A percentile compares a stretch with the other conserved stretches of the same genome.
phyloP scores from a whole-genome alignment of 371 early-diverging fungal species.

The Lichtheimia ornata region DNA sequence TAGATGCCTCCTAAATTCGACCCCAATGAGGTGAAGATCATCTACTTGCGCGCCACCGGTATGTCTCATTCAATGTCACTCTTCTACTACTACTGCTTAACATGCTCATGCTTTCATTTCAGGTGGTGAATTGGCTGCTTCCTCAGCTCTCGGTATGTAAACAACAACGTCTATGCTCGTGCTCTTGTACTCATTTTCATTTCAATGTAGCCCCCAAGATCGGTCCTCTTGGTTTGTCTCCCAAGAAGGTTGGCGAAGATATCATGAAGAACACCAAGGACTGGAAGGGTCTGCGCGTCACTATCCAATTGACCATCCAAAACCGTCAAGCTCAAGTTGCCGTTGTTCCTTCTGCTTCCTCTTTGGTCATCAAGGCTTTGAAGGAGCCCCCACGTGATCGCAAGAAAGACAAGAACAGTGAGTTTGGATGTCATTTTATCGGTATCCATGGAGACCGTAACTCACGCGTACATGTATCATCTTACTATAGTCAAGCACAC shows the following conservation, averaged over 20 bases:
- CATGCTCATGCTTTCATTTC: neutral
- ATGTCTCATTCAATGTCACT: conserved; percentile 28
- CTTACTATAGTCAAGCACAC: conserved; percentile 77
- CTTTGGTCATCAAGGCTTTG: conserved; percentile 98
- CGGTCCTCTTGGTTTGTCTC: conserved; percentile 99
- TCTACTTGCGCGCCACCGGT: conserved; percentile 97
- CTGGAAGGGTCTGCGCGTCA: conserved; percentile 98
- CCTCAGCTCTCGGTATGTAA: conserved; percentile 78
- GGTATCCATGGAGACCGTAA: neutral
- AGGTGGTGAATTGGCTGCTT: conserved; percentile 85
- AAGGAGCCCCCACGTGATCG: conserved; percentile 99
- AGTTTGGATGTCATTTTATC: neutral
- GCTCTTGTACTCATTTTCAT: neutral
- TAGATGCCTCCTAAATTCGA: conserved; percentile 86
- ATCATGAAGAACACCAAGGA: conserved; percentile 99
- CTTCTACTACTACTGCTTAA: neutral
- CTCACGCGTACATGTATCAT: neutral
- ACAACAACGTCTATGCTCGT: neutral
- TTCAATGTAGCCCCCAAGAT: conserved; percentile 81
- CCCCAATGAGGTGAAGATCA: conserved; percentile 87
- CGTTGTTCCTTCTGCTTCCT: conserved; percentile 97
- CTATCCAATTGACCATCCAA: conserved; percentile 98
- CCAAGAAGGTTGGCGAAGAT: conserved; percentile 99
- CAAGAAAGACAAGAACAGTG: conserved; percentile 99
- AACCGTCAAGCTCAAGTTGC: conserved; percentile 99